Evolutionary conservation across 805 yeast genomes (phyloP).

Genomic region (Myxozyma nipponensis): DNA sequence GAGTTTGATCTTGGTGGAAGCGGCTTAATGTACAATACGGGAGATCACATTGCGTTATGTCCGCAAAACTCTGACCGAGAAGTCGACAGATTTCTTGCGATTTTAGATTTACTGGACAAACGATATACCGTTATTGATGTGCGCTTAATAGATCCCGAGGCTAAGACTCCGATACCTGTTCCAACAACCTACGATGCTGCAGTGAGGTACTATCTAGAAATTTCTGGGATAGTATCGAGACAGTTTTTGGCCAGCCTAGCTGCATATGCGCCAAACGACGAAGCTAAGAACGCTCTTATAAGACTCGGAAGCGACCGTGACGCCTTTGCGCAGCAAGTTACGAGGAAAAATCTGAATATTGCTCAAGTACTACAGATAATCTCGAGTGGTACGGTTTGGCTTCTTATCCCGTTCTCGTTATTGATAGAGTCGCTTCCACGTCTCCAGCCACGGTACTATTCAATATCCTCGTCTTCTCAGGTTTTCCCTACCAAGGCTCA

Average conservation of each 20-base stretch:
- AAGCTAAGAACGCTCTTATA: constrained; percentile 47
- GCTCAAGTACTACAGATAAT: constrained; percentile 68
- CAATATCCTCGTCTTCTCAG: constrained; percentile 84
- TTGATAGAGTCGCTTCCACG: constrained; percentile 74
- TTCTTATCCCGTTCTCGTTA: constrained; percentile 76
- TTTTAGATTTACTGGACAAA: constrained; percentile 57
- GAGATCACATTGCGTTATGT: constrained; percentile 94
- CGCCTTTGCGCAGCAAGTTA: constrained; percentile 61
- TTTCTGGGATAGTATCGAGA: constrained; percentile 88
- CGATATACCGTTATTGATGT: constrained; percentile 56
- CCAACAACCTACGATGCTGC: constrained; percentile 85
- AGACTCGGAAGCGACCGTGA: constrained; percentile 62
- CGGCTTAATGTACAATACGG: constrained; percentile 79
- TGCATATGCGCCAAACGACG: constrained; percentile 72
- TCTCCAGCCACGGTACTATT: constrained; percentile 90
- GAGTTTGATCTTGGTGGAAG: constrained; percentile 78
- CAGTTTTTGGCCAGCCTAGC: constrained; percentile 69
- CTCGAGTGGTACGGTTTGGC: constrained; percentile 58
- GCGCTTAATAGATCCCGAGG: constrained; percentile 56
- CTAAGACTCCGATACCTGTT: constrained; percentile 41
- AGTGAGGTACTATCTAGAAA: constrained; percentile 80
- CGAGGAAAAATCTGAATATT: constrained; percentile 57
- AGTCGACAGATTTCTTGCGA: constrained; percentile 56
- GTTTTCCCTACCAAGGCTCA: constrained; percentile 69
- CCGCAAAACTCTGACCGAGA: constrained; percentile 80